phyloP scores from a whole-genome alignment of 192 early-diverging fungal genomes.

The Backusella morwellensis region DNA sequence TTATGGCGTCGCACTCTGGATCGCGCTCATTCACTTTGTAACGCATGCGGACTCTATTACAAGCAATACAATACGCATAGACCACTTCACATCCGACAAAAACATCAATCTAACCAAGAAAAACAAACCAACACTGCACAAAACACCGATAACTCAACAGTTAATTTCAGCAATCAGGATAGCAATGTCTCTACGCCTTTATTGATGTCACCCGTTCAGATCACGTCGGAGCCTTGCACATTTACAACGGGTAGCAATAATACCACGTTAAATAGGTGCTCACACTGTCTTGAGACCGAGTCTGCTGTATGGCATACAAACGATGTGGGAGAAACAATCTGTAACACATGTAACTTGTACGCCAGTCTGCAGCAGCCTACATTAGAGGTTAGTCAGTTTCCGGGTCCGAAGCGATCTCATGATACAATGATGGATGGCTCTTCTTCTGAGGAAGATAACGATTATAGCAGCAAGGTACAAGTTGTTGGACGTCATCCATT shows the following conservation, averaged over 20 bases:
- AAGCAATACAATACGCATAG: slow-evolving; percentile 88
- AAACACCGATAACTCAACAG: not conserved
- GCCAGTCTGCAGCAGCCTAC: slow-evolving; percentile 82
- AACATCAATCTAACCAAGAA: slow-evolving; percentile 9
- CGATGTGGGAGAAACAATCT: slow-evolving; percentile 69
- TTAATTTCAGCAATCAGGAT: not conserved
- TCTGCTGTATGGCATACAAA: slow-evolving; percentile 82
- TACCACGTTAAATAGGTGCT: slow-evolving; percentile 32
- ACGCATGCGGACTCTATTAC: slow-evolving; percentile 94
- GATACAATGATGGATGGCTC: not conserved
- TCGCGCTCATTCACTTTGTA: slow-evolving; percentile 83
- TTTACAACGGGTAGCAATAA: not conserved
- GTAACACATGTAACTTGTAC: slow-evolving; percentile 85
- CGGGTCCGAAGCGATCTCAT: slow-evolving; percentile 6
- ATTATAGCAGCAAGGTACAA: not conserved
- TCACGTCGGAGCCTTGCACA: not conserved
- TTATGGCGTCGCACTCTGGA: slow-evolving; percentile 86
- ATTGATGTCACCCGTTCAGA: not conserved
- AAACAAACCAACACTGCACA: slow-evolving; percentile 1
- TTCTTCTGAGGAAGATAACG: slow-evolving; percentile 7
- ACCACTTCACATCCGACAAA: slow-evolving; percentile 52
- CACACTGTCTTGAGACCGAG: slow-evolving; percentile 70
- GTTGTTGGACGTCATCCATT: not conserved
- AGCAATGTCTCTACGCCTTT: not conserved
- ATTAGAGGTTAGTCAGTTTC: not conserved